phyloP scores from a whole-genome alignment of 495 filamentous ascomycete genomes.

The Daldinia caldariorum region DNA sequence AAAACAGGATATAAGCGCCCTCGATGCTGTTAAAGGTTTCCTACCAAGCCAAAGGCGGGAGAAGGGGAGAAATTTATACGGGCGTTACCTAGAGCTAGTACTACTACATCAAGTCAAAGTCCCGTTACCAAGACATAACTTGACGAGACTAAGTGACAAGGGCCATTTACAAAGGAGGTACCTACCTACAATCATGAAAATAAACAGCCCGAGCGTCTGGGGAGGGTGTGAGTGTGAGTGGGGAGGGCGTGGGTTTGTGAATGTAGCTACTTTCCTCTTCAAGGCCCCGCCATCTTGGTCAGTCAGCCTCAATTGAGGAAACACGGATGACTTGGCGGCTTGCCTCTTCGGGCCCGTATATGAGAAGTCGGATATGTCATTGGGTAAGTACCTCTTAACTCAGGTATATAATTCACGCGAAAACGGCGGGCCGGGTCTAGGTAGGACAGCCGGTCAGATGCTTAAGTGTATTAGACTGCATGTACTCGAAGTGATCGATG shows the following conservation, averaged over 20 bases:
- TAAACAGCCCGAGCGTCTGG: slow-evolving; percentile 42
- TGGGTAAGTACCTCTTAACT: slow-evolving; percentile 4
- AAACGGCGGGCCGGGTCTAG: slow-evolving; percentile 28
- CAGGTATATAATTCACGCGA: slow-evolving; percentile 16
- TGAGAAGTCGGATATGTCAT: slow-evolving; percentile 18
- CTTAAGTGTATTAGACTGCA: slow-evolving; percentile 12
- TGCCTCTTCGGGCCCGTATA: slow-evolving; percentile 30
- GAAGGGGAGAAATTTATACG: slow-evolving; percentile 37
- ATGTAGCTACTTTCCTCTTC: slow-evolving; percentile 34
- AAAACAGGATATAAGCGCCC: slow-evolving; percentile 16
- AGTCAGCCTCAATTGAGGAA: slow-evolving; percentile 45
- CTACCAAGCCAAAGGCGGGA: slow-evolving; percentile 20
- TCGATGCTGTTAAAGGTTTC: slow-evolving; percentile 7
- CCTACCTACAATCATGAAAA: slow-evolving; percentile 34
- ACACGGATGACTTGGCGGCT: slow-evolving; percentile 27
- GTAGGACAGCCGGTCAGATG: slow-evolving; percentile 17
- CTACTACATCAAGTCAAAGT: slow-evolving; percentile 28
- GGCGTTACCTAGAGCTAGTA: slow-evolving; percentile 21
- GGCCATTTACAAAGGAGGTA: slow-evolving; percentile 30
- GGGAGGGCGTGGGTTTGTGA: slow-evolving; percentile 34
- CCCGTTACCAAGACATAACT: slow-evolving; percentile 24
- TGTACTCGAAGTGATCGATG: not conserved
- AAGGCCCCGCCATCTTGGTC: slow-evolving; percentile 38
- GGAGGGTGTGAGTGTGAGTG: slow-evolving; percentile 44
- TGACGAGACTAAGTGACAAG: slow-evolving; percentile 29